Base-by-base conservation (phyloP, 441 rosid species). In the Pelargonium australe region DNA sequence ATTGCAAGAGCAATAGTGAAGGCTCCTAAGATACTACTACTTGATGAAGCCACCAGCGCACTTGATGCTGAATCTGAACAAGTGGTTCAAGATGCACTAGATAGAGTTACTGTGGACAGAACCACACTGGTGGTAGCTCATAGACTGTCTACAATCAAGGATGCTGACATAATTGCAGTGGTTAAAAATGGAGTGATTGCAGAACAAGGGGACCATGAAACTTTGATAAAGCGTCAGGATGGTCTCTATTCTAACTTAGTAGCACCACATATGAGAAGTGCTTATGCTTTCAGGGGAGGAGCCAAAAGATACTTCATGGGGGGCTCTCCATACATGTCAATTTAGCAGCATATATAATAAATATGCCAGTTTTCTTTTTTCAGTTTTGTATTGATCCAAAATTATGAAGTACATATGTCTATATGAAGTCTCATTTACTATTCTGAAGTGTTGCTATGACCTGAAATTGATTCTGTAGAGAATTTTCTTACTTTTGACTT, bases 11-110 rank as follows among this genome's bases (percentile, higher is more conserved):
- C 98, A 0, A 84, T 92, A 0, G 79, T 83, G 0, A 92, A 84
- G 64, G 82, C 72, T 43, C 94, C 91, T 0, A 89, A 79, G 66
- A 78, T 87, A 72, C 62, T 89, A 61, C 80, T 87, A 0, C 70
- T 85, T 1, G 87, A 87, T 34, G 96, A 92, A 70, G 97, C 94
- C 34, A 89, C 85, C 0, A 90, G 98, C 63, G 89, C 98, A 0
- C 78, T 87, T 0, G 96, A 90, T 34, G 87, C 89, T 0, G 89
- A 89, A 69, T 87, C 92, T 0, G 89, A 92, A 53, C 78, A 80
- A 41, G 86, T 86, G 62, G 96, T 89, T 70, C 95, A 87, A 47
- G 88, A 89, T 7, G 91, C 86, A 28, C 53, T 85, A 7, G 94
- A 89, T 53, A 62, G 80, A 43, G 88, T 74, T 8, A 80, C 81